A percentile compares a stretch with the other conserved stretches of the same genome.
phyloP scores from a whole-genome alignment of 2,329 filamentous ascomycete species.

The Sporothrix humicola region DNA sequence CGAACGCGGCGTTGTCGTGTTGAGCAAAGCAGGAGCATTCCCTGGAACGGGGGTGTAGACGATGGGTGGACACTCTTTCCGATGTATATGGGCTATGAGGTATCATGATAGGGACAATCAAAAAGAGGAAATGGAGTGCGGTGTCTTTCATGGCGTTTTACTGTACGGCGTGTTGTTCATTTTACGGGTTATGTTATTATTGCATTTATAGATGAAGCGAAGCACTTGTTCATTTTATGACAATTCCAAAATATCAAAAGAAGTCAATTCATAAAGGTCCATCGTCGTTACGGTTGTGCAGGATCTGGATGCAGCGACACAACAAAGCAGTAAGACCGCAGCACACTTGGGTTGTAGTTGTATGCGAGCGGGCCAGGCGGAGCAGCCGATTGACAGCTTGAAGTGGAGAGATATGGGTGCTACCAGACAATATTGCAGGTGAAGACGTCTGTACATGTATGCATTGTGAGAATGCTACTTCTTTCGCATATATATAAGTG shows the following conservation, averaged over 20 bases:
- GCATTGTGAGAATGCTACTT: too few relatives aligned
- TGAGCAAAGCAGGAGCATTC: conserved; percentile 92
- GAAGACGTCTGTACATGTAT: too few relatives aligned
- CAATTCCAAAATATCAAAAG: neutral
- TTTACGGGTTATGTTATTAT: neutral
- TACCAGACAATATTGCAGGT: neutral
- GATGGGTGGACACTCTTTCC: neutral
- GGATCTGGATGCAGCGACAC: neutral
- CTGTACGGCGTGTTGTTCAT: too few relatives aligned
- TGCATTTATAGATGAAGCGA: conserved; percentile 11
- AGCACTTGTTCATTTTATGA: neutral
- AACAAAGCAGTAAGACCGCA: neutral
- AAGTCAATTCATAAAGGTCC: too few relatives aligned
- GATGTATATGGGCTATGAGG: neutral
- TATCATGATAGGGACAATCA: neutral
- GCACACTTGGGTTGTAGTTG: neutral
- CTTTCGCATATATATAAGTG: too few relatives aligned
- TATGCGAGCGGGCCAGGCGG: neutral
- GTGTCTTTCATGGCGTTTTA: neutral
- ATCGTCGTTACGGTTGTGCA: neutral
- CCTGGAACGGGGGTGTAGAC: conserved; percentile 77
- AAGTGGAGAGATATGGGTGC: neutral
- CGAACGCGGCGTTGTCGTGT: conserved; percentile 84
- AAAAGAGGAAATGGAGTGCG: too few relatives aligned
- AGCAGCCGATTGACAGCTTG: conserved; percentile 15